phyloP scores from a whole-genome alignment of 345 rosid genomes.

The Cardiospermum halicacabum region DNA sequence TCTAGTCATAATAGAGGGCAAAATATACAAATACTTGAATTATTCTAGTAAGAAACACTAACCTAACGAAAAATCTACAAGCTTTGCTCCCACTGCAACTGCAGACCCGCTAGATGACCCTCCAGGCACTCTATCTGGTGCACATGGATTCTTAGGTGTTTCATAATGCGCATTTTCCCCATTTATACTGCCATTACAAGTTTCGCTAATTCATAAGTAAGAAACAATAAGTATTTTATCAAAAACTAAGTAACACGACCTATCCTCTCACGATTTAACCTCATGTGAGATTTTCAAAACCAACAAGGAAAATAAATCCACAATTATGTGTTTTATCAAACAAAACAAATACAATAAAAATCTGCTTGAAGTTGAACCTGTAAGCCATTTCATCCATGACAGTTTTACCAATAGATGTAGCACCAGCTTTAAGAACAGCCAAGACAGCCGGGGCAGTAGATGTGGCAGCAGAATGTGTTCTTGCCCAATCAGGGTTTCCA shows the following conservation, averaged over 20 bases:
- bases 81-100: constrained; percentile 81
- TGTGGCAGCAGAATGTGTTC: constrained; percentile 67
- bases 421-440: constrained; percentile 64
- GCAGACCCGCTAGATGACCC: constrained; percentile 99
- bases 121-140: constrained; percentile 69
- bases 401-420: constrained; percentile 62
- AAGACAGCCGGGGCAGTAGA: constrained; percentile 67
- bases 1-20: neutral
- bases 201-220: neutral
- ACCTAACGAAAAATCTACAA: constrained; percentile 89
- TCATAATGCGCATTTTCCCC: constrained; percentile 88
- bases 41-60: constrained; percentile 14
- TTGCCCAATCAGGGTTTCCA: constrained; percentile 92
- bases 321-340: neutral
- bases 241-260: neutral
- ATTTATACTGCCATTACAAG: constrained; percentile 44
- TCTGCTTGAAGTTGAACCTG: constrained; percentile 35
- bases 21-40: neutral
- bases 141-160: constrained; percentile 82
- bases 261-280: neutral
- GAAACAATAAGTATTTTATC: neutral
- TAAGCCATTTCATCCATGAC: constrained; percentile 97
- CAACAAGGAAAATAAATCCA: neutral
- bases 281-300: neutral
- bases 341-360: neutral